Percentiles rank a stretch among this genome's conserved stretches.
Evolutionary conservation across 2,329 filamentous ascomycete species (phyloP).

Genomic region (Fusarium hainanense): DNA sequence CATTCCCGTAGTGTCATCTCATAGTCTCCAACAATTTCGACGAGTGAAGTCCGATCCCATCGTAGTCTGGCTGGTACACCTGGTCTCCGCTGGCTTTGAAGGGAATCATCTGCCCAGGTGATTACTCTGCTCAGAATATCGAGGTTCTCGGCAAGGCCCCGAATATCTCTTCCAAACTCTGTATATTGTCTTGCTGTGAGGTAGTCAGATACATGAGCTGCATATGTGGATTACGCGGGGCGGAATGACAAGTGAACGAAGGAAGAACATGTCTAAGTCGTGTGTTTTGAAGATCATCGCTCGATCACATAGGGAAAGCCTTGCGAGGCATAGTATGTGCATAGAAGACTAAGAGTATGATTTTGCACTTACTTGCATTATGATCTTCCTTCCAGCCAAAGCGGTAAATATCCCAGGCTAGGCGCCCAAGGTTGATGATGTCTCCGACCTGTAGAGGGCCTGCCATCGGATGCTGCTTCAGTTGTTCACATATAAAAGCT

Average conservation of each 20-base stretch:
- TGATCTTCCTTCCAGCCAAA: constrained; percentile 49
- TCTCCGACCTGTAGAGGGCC: constrained; percentile 47
- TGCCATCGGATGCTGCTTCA: constrained; percentile 38
- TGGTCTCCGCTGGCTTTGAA: constrained; percentile 41
- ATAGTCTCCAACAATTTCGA: constrained; percentile 50
- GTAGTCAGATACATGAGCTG: constrained; percentile 8
- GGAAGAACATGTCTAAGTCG: neutral
- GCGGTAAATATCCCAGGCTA: constrained; percentile 50
- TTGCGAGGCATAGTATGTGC: constrained; percentile 23
- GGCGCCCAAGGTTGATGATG: constrained; percentile 47
- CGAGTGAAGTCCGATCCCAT: constrained; percentile 42
- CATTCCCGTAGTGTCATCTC: constrained; percentile 50
- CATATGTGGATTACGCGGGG: neutral
- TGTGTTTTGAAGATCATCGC: neutral
- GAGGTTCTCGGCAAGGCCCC: constrained; percentile 47
- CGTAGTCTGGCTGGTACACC: constrained; percentile 35
- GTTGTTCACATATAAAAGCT: neutral
- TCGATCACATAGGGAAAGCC: constrained; percentile 24
- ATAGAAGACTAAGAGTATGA: neutral
- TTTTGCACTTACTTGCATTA: constrained; percentile 49
- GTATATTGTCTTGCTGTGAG: constrained; percentile 47
- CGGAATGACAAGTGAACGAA: neutral
- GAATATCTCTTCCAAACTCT: constrained; percentile 50
- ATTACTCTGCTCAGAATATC: constrained; percentile 48
- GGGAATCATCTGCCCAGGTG: constrained; percentile 43